Base-by-base conservation (phyloP, 441 rosid species). In the Erysimum pusillum region DNA sequence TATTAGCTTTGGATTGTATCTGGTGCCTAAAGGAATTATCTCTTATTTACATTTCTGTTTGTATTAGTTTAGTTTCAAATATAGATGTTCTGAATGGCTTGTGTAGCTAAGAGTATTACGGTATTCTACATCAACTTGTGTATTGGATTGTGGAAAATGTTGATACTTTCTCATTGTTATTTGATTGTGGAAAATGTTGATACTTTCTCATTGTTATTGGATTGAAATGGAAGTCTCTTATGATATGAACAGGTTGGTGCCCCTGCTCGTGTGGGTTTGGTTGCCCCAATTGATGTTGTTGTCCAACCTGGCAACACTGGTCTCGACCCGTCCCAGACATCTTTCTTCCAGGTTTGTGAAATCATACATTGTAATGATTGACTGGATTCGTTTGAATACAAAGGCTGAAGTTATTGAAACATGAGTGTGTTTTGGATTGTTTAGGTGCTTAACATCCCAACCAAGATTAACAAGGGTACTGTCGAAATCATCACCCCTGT, bases 271-370 rank as follows among this genome's bases (percentile, higher is more conserved):
- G 92, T 88, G 13, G 92, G 90, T 67, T 84, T 88, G 73, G 75
- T 86, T 77, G 92, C 92, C 5, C 90, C 92, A 14, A 83, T 85
- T 79, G 90, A 88, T 78, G 92, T 88, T 3, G 85, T 88, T 67
- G 90, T 86, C 41, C 90, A 88, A 10, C 92, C 90, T 8, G 92
- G 92, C 4, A 88, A 88, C 86, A 88, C 92, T 44, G 92, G 92
- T 67, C 92, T 88, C 51, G 92, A 88, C 71, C 92, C 92, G 22
- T 88, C 90, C 14, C 90, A 88, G 52, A 88, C 92, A 36, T 85
- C 90, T 78, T 88, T 88, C 85, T 88, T 88, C 75, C 92, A 88
- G 89, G 91, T 83, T n/a, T 35, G 63, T 0, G 54, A n/a, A 17
- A n/a, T 42, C 28, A 10, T 64, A 5, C 12, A 41, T 10, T 35